Base-by-base conservation (phyloP, 352 stramenopile species). In the Globisporangium lucens region DNA sequence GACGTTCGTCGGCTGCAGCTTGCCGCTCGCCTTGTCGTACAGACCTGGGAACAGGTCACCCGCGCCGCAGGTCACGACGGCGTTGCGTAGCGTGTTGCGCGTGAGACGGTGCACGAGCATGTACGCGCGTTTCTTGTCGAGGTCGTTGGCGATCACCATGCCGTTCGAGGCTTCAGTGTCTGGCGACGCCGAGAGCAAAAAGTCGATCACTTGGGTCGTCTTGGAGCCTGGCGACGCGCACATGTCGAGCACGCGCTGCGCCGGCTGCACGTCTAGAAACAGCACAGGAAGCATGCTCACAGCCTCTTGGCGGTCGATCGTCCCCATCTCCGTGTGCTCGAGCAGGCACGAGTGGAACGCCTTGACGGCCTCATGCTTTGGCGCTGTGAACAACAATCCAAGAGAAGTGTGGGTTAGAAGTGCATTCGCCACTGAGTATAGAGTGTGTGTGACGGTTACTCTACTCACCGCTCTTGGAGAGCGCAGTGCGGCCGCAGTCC, bases 221-320 rank as follows among this genome's bases (percentile, higher is more conserved):
- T 99, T 99, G 53, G 91, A 98, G 17, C 98, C 98, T 0, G 98
- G 98, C n/a, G 98, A 98, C 15, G 98, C 97, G 67, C 87, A 94
- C 85, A 96, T 94, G 66, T 96, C 86, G 30, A 95, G 75, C 53
- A 93, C 85, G 38, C 65, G 72, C 66, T 99, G 86, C 63, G 91
- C 73, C 2, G 83, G 86, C 55, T 98, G 71, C 6, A 98, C 93
- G 68, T 98, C 79, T 29, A 99, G 84, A 67, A 99, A 98, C 27
- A 99, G 78, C 35, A 98, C 97, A 0, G 98, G 98, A 20, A 99
- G 81, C 97, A 99, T 99, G 68, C 89, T 98, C 61, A 99, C 98
- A 7, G 98, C 85, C 71, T 99, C 98, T 72, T 99, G 98, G 13
- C 98, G 91, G 47, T 98, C 97, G 13, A 99, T 88, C 53, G 89